Evolutionary conservation across 345 rosid genomes (phyloP), one percentile per base, ranked within the genome.

Genomic region (Salix udensis): DNA sequence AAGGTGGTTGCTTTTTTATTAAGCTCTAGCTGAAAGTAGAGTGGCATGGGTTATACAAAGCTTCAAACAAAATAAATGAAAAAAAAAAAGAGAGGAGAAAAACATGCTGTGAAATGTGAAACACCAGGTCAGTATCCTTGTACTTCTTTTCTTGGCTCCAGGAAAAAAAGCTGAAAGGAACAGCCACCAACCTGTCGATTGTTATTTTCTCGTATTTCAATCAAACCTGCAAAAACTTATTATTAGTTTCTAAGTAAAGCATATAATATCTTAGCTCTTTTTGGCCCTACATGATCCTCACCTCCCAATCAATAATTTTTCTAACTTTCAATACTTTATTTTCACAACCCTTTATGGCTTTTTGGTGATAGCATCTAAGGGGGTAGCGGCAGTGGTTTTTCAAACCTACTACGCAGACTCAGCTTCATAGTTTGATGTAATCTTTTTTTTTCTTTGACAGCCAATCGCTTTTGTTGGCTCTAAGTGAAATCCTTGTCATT

Each of bases 31-130:
- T 0, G 13, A 3, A 37, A 60, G 50, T 74, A 71, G 81, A 55
- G 83, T 77, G n/a, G n/a, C n/a, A n/a, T n/a, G 74, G 74, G 73
- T 31, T 10, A 34, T 34, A 46, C 16, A 19, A 23, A 21, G 26
- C 37, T 4, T 52, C 21, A 78, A 74, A 52, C 21, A 55, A 30
- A 77, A 66, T 42, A 74, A 75, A 39, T 2, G 9, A 31, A 31
- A 50, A 80, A 80, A 36, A 36, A 5, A 5, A 1, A 34, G 36
- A 34, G 34, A 34, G 36, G 36, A 34, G 76, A 81, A 85, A 84
- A 78, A 84, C 86, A 79, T 84, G 86, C 80, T 58, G 81, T 69
- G 83, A 78, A 87, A 88, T 81, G 84, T 44, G 90, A 80, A 88
- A 81, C 88, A 85, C 86, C 73, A 61, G 3, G 74, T 80, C 12